Percentiles rank a stretch among this genome's conserved stretches.
Evolutionary conservation across 1,284 basidiomycete genomes (phyloP).

Genomic region (Omphalotus olearius): DNA sequence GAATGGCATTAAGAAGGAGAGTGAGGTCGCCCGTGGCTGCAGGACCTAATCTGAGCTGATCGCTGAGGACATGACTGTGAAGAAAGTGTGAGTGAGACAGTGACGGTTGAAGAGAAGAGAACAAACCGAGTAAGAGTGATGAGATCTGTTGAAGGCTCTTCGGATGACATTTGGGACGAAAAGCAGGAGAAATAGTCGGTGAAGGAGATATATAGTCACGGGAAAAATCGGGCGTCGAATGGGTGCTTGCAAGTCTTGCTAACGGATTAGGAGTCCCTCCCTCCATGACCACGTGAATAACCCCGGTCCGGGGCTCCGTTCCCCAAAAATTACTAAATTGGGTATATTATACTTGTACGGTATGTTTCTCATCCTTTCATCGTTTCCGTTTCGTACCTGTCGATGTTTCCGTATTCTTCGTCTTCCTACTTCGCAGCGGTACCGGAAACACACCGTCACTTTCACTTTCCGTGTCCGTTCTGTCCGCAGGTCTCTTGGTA

Average conservation of each 20-base stretch:
- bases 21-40: constrained; percentile 92
- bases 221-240: constrained; percentile 10
- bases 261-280: background rate
- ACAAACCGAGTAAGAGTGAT: constrained; percentile 86
- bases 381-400: constrained; percentile 60
- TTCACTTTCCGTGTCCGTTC: constrained; percentile 41
- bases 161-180: constrained; percentile 40
- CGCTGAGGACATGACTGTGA: constrained; percentile 76
- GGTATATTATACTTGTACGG: background rate
- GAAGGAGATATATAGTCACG: constrained; percentile 5
- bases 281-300: constrained; percentile 1
- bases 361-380: constrained; percentile 44
- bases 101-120: constrained; percentile 2
- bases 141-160: constrained; percentile 80
- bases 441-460: constrained; percentile 63
- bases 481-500: background rate
- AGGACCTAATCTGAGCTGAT: constrained; percentile 77
- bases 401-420: constrained; percentile 34
- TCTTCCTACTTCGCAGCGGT: constrained; percentile 54
- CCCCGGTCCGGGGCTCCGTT: too few species aligned
- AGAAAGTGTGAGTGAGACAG: background rate
- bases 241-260: constrained; percentile 2
- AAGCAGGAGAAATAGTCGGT: background rate
- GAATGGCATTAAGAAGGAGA: constrained; percentile 91
- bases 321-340: too few species aligned